Evolutionary conservation across 768 basidiomycete species (phyloP).

Genomic region (Baorangia bicolor): DNA sequence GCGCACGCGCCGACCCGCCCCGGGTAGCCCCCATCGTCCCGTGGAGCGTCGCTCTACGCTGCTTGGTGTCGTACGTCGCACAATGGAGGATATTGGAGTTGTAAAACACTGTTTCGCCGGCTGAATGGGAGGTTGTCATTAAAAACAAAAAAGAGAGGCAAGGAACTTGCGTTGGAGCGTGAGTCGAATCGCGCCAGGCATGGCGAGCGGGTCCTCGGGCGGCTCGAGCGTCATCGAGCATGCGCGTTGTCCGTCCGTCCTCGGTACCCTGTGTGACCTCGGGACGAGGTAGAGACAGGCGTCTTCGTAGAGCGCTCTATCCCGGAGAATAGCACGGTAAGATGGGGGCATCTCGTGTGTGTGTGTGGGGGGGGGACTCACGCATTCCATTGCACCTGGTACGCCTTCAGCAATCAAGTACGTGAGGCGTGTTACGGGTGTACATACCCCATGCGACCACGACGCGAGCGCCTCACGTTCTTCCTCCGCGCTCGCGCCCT

Average conservation of each 20-base stretch:
- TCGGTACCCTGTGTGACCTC: constrained; percentile 55
- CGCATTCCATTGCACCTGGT: constrained; percentile 89
- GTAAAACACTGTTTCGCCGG: constrained; percentile 78
- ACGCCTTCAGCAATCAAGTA: too few species aligned
- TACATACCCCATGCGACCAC: constrained; percentile 63
- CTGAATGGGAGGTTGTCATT: constrained; percentile 17
- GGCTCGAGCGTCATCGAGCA: constrained; percentile 51
- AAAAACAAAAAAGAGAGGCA: too few species aligned
- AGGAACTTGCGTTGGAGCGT: constrained; percentile 48
- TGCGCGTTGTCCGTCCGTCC: constrained; percentile 57
- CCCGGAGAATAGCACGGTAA: too few species aligned
- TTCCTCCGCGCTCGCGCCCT: constrained; percentile 56
- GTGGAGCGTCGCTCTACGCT: constrained; percentile 64
- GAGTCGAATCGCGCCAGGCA: constrained; percentile 66
- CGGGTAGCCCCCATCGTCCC: constrained; percentile 62
- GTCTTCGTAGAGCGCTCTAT: constrained; percentile 66
- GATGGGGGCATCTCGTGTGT: neutral
- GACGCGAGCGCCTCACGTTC: constrained; percentile 54
- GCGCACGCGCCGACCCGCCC: constrained; percentile 61
- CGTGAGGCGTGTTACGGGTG: too few species aligned
- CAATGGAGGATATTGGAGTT: constrained; percentile 79
- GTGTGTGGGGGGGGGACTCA: constrained; percentile 32
- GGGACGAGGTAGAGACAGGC: constrained; percentile 72
- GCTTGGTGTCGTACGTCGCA: constrained; percentile 54
- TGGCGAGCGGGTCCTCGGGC: constrained; percentile 57